Percentiles rank a stretch among this genome's conserved stretches.
Evolutionary conservation across 345 rosid genomes (phyloP).

Genomic region (Durio zibethinus): DNA sequence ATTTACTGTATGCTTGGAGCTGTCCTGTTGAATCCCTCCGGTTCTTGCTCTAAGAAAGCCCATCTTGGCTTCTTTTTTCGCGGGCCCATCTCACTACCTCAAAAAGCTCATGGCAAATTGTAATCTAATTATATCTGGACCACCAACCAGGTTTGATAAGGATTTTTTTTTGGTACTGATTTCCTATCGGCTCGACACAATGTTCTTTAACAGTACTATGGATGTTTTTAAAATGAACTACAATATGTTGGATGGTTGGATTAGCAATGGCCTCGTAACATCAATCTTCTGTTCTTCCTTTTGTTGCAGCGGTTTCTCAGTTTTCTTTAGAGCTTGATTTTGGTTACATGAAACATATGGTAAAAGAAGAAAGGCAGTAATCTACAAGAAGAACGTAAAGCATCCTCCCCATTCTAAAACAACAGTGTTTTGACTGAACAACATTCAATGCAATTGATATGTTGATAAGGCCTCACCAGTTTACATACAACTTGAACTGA

Average conservation of each 20-base stretch:
- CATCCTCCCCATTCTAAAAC: neutral
- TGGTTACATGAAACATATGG: neutral
- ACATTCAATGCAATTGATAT: neutral
- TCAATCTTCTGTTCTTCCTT: neutral
- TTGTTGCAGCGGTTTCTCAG: neutral
- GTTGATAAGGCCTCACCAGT: neutral
- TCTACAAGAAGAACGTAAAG: neutral
- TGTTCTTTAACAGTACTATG: neutral
- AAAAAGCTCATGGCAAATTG: neutral
- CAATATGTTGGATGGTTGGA: neutral
- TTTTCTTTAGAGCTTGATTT: neutral
- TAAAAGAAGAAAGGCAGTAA: neutral
- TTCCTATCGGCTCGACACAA: neutral
- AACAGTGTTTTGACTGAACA: neutral
- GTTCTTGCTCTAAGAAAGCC: neutral
- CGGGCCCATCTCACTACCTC: neutral
- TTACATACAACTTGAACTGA: neutral
- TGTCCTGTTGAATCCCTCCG: neutral
- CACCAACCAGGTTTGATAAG: neutral
- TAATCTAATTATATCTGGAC: neutral
- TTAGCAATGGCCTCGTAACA: too few species aligned
- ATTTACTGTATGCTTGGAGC: neutral
- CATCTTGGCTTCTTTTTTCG: too few species aligned
- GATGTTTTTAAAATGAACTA: neutral
- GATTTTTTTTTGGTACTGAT: too few species aligned